Evolutionary conservation across 2,329 filamentous ascomycete genomes (phyloP), one percentile per base, ranked within the genome.

Genomic region (Alternaria solani): DNA sequence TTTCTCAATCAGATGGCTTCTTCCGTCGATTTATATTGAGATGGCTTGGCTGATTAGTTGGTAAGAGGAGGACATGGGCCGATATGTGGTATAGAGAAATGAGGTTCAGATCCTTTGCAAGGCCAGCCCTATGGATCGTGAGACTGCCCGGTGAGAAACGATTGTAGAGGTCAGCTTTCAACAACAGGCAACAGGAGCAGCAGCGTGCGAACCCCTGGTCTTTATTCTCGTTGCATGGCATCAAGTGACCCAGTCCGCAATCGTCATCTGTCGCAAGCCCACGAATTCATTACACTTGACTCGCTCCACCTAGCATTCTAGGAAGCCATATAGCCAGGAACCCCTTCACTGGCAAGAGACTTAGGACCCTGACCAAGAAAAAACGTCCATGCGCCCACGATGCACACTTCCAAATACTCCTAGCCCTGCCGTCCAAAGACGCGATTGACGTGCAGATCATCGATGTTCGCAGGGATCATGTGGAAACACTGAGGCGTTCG

Each of bases 301-400:
- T 59, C 57, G 57, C 57, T 59, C 52, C 57, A 59, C 57, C 57
- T 59, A 51, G 52, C 57, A 47, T 51, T 59, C 57, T 59, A 56
- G 57, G 57, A 59, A 59, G 46, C 38, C 44, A 49, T 55, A 49
- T 51, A 39, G 52, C 57, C 42, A 59, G 57, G 57, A 59, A 59
- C 28, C 41, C 57, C 57, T 59, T 59, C 53, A 46, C 46, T 48
- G 52, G 57, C 23, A 55, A 54, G 36, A 36, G 46, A 23, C 46
- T 51, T 59, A 49, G 44, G 25, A 59, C 48, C 51, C 57, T 47
- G 44, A 44, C 36, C 57, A 44, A 41, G 51, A 59, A 42, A 42
- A 48, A 42, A 30, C 18, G 57, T 49, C 57, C 57, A 56, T 56
- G 57, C 57, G 57, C 52, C 47, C 52, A 56, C 41, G 44, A 51